Evolutionary conservation across 2,329 filamentous ascomycete genomes (phyloP), one percentile per base, ranked within the genome.

Genomic region (Nothomitra cinnamomea): DNA sequence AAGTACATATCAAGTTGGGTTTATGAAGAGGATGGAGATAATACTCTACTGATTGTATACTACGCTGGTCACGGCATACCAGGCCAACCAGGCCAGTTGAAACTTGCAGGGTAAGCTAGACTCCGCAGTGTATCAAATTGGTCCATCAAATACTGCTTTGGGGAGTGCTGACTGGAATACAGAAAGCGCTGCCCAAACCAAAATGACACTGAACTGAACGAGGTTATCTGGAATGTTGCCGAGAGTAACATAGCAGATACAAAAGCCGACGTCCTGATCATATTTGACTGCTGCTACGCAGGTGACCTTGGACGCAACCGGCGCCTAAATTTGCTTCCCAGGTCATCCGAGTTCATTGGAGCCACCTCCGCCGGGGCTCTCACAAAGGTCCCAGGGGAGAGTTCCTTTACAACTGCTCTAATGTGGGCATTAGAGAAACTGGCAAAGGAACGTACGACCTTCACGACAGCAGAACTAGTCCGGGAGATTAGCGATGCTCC

Each of bases 271-370:
- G 61, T 67, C 1, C 56, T 69, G 8, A 64, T 61, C 3, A 68
- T 69, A 15, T 55, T 69, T 8, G 67, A 69, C 53, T 64, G 64
- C 0, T 69, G 67, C 61, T 69, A 64, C 50, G 58, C 65, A 0
- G 28, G 49, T 3, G 22, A 52, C 21, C 15, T 41, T 15, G 38
- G 19, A 5, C 38, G 38, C 38, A 5, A 3, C 38, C 19, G 15
- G 8, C 35, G 8, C 35, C 7, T 38, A n/a, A 19, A 19, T 3
- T 19, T 4, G 5, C n/a, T 13, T 15, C 15, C 15, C n/a, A 10
- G 49, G 36, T 36, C 49, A 3, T 52, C 12, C 32, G 49, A 52
- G 24, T 25, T 52, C 12, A 17, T 52, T 5, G 49, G 21, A 7
- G 49, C 49, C 22, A 52, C 17, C 24, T 19, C 21, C 19, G 21